Conservation (phyloP, 2,329 filamentous ascomycete genomes). For the Pezicula radicicola region DNA sequence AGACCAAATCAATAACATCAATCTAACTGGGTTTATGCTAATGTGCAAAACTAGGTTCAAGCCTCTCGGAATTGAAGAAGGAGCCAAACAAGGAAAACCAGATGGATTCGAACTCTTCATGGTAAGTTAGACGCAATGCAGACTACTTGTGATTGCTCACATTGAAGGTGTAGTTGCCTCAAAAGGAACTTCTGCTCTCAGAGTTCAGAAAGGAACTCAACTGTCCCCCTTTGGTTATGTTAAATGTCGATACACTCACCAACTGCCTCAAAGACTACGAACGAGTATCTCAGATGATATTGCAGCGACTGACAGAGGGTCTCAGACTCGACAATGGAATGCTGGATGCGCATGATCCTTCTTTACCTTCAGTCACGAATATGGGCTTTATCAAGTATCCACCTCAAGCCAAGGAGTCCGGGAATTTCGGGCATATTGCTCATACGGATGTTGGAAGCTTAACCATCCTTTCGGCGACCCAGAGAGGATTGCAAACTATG, state of each 20-base stretch:
- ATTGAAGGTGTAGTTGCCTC: neutral
- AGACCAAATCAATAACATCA: neutral
- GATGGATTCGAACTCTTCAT: constrained; percentile 3
- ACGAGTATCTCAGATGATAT: neutral
- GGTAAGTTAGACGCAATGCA: neutral
- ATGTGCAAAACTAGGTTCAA: neutral
- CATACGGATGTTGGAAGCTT: constrained; percentile 1
- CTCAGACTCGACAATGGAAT: neutral
- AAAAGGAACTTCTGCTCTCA: constrained; percentile 1
- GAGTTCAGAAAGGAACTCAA: constrained; percentile 1
- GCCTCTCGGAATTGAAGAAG: constrained; percentile 1
- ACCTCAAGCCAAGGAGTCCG: neutral
- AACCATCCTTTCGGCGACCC: constrained; percentile 1
- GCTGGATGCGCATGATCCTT: neutral
- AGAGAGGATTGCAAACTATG: neutral
- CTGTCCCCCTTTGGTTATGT: constrained; percentile 1
- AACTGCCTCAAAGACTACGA: neutral
- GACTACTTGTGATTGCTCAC: neutral
- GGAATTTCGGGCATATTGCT: constrained; percentile 1
- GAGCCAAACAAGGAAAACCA: constrained; percentile 1
- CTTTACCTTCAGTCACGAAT: constrained; percentile 1
- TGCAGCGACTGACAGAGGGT: neutral
- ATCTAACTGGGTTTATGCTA: neutral
- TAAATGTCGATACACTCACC: neutral
- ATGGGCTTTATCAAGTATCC: constrained; percentile 1